Evolutionary conservation across 2,329 filamentous ascomycete genomes (phyloP), one percentile per base, ranked within the genome.

Genomic region (Xylariaceae sp.): DNA sequence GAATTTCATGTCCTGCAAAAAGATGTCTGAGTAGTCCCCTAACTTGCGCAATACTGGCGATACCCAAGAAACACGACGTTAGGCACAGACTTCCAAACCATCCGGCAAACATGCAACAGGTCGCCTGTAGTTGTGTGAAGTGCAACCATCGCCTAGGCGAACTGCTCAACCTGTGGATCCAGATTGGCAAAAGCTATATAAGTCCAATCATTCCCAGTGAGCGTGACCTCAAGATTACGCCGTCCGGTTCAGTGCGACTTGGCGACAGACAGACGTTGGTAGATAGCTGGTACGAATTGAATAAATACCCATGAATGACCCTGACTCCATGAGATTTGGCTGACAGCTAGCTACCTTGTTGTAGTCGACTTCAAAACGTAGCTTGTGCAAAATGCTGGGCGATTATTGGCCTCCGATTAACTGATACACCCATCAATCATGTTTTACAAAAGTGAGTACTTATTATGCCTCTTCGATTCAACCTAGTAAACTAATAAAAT

Each of bases 151-250:
- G 69, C 55, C 63, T 71, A 20, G 56, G 62, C 6, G 51, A 62
- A 5, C 69, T 74, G 45, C 40, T 65, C 52, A 78, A 79, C 40
- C 42, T 72, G 6, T 79, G 76, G 76, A 72, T 62, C 1, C 70
- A 76, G 57, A 70, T 79, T 29, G 74, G 73, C 42, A 75, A 74
- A 45, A 70, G 68, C 20, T 75, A 76, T 54, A 70, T 75, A 50
- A 74, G 71, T n/a, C 75, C 75, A 3, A 62, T 72, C 10, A 54
- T 73, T 4, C 56, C 67, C 20, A 41, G 66, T 2, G 61, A 63
- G 2, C 52, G 64, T 41, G 55, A 57, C 10, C 57, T 70, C 2
- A 56, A 65, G 2, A 50, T 73, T 16, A 37, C 50, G 18, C 50
- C 56, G 23, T 60, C 66, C 1, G 73, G 73, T 14, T 40, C 58